These are phyloP conservation scores for Fusarium praegraminearum DNA, from an alignment of 2,329 filamentous ascomycete genomes.

Conservation along the genomic window DNA sequence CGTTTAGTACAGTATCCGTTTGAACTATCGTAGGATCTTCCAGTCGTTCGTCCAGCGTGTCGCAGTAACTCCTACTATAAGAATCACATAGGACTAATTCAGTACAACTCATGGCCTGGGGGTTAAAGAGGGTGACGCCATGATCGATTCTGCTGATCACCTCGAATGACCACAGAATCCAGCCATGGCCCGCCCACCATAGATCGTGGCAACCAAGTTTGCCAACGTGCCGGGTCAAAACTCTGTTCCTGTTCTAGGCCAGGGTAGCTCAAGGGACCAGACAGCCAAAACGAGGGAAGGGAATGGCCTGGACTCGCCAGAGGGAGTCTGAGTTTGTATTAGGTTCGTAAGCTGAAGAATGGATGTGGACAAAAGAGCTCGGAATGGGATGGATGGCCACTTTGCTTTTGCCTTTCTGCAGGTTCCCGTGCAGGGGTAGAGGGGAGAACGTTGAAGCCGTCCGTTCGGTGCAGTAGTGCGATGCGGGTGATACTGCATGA, in stretches of 20 bases:
- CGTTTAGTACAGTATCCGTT: background rate
- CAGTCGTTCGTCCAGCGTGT: background rate
- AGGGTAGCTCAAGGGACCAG: constrained; percentile 9
- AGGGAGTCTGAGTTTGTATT: constrained; percentile 16
- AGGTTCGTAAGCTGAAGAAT: constrained; percentile 30
- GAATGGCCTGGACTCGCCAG: constrained; percentile 35
- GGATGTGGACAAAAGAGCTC: constrained; percentile 24
- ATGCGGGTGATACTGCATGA: constrained; percentile 36
- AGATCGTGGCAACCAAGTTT: constrained; percentile 32
- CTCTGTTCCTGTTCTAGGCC: constrained; percentile 29
- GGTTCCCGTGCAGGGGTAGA: constrained; percentile 28
- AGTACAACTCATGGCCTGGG: constrained; percentile 1
- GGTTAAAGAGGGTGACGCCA: constrained; percentile 19
- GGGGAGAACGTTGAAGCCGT: constrained; percentile 25
- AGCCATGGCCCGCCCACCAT: constrained; percentile 11
- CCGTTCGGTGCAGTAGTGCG: constrained; percentile 26
- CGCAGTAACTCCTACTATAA: background rate
- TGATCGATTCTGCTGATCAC: constrained; percentile 4
- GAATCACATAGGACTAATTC: constrained; percentile 3
- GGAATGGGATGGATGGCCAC: constrained; percentile 12
- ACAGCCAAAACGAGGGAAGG: background rate
- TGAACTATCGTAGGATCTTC: background rate
- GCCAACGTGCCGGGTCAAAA: constrained; percentile 29
- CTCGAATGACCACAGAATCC: background rate
- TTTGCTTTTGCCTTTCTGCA: constrained; percentile 33